These are phyloP conservation scores for Sisymbrium irio DNA, from an alignment of 345 rosid genomes.

Conservation along the genomic window DNA sequence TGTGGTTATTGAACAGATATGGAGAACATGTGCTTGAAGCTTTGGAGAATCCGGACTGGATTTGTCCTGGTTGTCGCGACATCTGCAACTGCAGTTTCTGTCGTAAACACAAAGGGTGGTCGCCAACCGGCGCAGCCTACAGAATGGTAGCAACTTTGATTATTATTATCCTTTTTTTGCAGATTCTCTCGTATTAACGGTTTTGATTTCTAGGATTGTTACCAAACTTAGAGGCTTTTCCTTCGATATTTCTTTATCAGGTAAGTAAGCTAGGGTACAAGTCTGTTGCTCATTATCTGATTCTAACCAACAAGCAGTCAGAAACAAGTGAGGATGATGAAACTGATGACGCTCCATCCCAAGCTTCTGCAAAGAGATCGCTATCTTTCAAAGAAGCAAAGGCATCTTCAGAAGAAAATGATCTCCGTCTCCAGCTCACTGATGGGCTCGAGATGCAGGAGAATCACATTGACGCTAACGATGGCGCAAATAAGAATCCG, in stretches of 20 bases:
- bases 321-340: slow-evolving; percentile 34
- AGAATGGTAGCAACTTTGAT: slow-evolving; percentile 47
- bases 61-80: slow-evolving; percentile 82
- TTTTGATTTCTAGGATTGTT: background rate
- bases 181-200: background rate
- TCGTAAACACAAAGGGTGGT: slow-evolving; percentile 75
- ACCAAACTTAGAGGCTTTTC: slow-evolving; percentile 8
- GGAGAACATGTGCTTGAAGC: slow-evolving; percentile 97
- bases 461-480: background rate
- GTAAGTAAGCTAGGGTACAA: slow-evolving; percentile 66
- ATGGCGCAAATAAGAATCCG: slow-evolving; percentile 3
- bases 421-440: slow-evolving; percentile 2
- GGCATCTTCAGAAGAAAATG: slow-evolving; percentile 15
- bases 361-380: slow-evolving; percentile 60
- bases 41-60: slow-evolving; percentile 70
- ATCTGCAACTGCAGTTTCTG: slow-evolving; percentile 96
- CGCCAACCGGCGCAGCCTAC: slow-evolving; percentile 73
- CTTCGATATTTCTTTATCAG: slow-evolving; percentile 37
- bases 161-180: background rate
- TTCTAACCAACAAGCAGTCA: slow-evolving; percentile 48
- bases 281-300: slow-evolving; percentile 93
- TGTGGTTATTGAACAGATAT: slow-evolving; percentile 47
- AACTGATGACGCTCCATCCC: slow-evolving; percentile 26
- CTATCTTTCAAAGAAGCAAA: slow-evolving; percentile 47
- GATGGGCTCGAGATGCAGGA: slow-evolving; percentile 25